phyloP scores from a whole-genome alignment of 1,284 basidiomycete species.

The Amylostereum chailletii region DNA sequence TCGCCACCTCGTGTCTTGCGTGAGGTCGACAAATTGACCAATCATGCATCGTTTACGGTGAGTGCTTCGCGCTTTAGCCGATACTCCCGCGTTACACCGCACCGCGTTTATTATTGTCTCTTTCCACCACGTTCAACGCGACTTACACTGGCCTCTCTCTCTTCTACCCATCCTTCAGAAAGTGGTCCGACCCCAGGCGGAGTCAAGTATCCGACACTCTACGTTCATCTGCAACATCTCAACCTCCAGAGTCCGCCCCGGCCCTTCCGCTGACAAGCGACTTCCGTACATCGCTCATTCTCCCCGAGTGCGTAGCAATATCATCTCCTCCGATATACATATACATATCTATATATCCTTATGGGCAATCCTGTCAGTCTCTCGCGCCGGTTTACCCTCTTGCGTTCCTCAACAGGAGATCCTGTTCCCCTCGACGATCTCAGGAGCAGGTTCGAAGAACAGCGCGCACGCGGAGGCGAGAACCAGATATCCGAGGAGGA shows the following conservation, averaged over 20 bases:
- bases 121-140: slow-evolving; percentile 20
- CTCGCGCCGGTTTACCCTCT: slow-evolving; percentile 68
- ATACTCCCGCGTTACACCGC: slow-evolving; percentile 15
- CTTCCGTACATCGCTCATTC: slow-evolving; percentile 74
- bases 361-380: slow-evolving; percentile 39
- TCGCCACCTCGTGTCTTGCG: slow-evolving; percentile 52
- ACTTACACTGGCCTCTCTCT: slow-evolving; percentile 7
- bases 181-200: slow-evolving; percentile 59
- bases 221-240: slow-evolving; percentile 7
- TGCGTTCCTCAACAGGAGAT: slow-evolving; percentile 57
- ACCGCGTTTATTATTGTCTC: slow-evolving; percentile 19
- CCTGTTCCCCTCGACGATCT: slow-evolving; percentile 57
- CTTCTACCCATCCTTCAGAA: slow-evolving; percentile 25
- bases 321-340: slow-evolving; percentile 7
- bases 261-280: slow-evolving; percentile 58
- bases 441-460: slow-evolving; percentile 59
- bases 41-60: slow-evolving; percentile 78
- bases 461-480: slow-evolving; percentile 56
- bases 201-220: slow-evolving; percentile 25
- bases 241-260: slow-evolving; percentile 31
- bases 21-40: slow-evolving; percentile 34
- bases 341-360: slow-evolving; percentile 12
- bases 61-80: slow-evolving; percentile 23
- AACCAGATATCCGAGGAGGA: slow-evolving; percentile 71
- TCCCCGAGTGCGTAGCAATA: slow-evolving; percentile 60